Evolutionary conservation across 2,329 filamentous ascomycete genomes (phyloP).

Genomic region (Sporothrix dimorphospora): DNA sequence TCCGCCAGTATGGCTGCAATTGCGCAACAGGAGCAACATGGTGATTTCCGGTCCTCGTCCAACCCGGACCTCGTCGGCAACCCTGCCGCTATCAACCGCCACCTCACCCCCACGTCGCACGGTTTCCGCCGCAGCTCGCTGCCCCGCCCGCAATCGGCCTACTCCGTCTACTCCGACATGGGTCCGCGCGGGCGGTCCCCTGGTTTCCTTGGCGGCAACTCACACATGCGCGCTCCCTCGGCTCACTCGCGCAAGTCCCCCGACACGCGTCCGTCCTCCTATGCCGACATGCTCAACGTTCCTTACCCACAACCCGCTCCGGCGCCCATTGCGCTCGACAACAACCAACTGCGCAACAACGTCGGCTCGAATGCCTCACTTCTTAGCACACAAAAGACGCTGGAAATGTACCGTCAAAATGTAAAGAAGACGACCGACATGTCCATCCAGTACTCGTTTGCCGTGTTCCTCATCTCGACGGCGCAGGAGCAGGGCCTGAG

Average conservation of each 20-base stretch:
- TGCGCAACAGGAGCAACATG: conserved; percentile 40
- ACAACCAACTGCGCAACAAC: conserved; percentile 74
- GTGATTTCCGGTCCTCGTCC: conserved; percentile 52
- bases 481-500: conserved; percentile 75
- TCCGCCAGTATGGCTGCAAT: conserved; percentile 15
- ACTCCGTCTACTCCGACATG: conserved; percentile 73
- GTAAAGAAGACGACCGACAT: conserved; percentile 95
- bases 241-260: conserved; percentile 58
- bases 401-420: conserved; percentile 96
- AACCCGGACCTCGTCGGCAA: conserved; percentile 58
- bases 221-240: conserved; percentile 53
- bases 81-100: conserved; percentile 58
- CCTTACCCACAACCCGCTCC: conserved; percentile 80
- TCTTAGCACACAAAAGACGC: conserved; percentile 86
- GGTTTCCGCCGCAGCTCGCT: conserved; percentile 61
- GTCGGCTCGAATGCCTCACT: conserved; percentile 91
- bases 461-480: conserved; percentile 87
- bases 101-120: conserved; percentile 63
- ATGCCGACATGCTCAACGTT: conserved; percentile 64
- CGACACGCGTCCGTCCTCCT: conserved; percentile 56
- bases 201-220: conserved; percentile 45
- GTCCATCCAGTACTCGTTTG: conserved; percentile 93
- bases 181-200: conserved; percentile 66
- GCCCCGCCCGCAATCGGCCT: conserved; percentile 73
- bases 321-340: conserved; percentile 72